Evolutionary conservation across 2,329 filamentous ascomycete genomes (phyloP).

Genomic region (Fusarium nanum): DNA sequence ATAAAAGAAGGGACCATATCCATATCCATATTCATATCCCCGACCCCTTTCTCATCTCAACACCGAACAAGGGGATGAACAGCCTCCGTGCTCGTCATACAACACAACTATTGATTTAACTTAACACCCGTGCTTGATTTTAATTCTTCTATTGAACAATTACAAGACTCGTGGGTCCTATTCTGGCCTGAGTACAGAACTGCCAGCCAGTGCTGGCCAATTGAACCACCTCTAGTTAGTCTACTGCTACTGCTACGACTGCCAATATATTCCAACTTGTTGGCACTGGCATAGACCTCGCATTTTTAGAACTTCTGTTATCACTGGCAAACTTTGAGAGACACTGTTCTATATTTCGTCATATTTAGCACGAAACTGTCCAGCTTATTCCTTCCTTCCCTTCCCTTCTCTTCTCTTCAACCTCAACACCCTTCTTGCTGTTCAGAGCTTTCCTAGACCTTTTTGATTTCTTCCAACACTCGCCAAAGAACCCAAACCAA

Average conservation of each 20-base stretch:
- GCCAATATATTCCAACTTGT: neutral
- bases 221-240: neutral
- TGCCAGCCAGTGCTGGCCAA: slow-evolving; percentile 18
- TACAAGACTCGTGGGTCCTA: neutral
- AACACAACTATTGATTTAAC: neutral
- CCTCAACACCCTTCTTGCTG: slow-evolving; percentile 3
- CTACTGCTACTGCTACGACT: neutral
- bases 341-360: neutral
- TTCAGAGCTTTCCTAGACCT: neutral
- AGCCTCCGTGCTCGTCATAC: neutral
- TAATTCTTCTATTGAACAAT: neutral
- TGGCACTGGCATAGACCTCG: neutral
- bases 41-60: slow-evolving; percentile 18
- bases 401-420: neutral
- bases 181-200: neutral
- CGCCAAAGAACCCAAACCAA: neutral
- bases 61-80: neutral
- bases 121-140: neutral
- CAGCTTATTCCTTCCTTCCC: neutral
- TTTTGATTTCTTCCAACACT: neutral
- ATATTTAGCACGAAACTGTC: neutral
- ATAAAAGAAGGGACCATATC: neutral
- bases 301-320: neutral
- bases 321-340: neutral
- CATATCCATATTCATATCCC: neutral